Evolutionary conservation across 805 yeast species (phyloP).

Genomic region (Candida verbasci): DNA sequence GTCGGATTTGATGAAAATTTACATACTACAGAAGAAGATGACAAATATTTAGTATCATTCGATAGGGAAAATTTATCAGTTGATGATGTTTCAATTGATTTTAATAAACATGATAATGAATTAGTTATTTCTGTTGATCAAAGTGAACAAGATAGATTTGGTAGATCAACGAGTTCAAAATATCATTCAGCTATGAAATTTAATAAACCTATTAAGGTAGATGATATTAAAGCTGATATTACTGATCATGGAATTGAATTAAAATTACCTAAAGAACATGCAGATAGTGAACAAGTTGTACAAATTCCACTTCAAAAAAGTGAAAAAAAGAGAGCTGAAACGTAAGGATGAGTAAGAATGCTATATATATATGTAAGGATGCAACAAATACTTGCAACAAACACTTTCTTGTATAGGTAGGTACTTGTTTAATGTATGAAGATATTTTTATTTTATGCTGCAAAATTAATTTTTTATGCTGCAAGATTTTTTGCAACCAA

Average conservation of each 20-base stretch:
- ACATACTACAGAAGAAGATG: slow-evolving; percentile 19
- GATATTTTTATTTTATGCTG: too few relatives aligned
- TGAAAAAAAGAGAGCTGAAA: neutral
- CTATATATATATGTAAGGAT: neutral
- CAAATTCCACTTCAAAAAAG: neutral
- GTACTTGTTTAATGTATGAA: too few relatives aligned
- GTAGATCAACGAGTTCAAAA: slow-evolving; percentile 11
- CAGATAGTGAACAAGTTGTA: slow-evolving; percentile 8
- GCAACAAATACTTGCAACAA: neutral
- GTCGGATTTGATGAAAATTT: slow-evolving; percentile 16
- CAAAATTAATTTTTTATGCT: too few relatives aligned
- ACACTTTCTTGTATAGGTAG: too few relatives aligned
- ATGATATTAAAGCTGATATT: slow-evolving; percentile 17
- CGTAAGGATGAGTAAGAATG: too few relatives aligned
- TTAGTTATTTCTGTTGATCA: slow-evolving; percentile 14
- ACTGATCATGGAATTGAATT: slow-evolving; percentile 16
- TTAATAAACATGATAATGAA: slow-evolving; percentile 19
- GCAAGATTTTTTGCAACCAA: too few relatives aligned
- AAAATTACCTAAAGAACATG: slow-evolving; percentile 15
- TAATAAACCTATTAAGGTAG: slow-evolving; percentile 19
- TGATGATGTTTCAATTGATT: slow-evolving; percentile 20
- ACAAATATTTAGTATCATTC: slow-evolving; percentile 17
- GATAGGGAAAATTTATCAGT: slow-evolving; percentile 13
- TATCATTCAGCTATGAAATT: slow-evolving; percentile 18
- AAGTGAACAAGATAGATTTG: slow-evolving; percentile 13